Evolutionary conservation across 2,329 filamentous ascomycete species (phyloP).

Genomic region (Rhytidhysteron rufulum): DNA sequence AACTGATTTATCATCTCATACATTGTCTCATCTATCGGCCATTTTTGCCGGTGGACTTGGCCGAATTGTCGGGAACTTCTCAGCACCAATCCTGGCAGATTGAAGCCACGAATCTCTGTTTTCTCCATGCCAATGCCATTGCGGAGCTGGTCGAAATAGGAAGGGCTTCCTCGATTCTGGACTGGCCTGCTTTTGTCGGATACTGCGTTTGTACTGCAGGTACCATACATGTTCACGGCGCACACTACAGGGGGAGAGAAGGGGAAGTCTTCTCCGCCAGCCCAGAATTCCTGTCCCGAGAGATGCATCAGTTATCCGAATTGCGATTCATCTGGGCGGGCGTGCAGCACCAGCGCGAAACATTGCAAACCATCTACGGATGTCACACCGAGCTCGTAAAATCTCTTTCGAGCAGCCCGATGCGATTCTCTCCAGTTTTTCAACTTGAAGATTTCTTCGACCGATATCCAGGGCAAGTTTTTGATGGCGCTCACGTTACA

Average conservation of each 20-base stretch:
- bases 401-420: constrained; percentile 62
- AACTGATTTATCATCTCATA: constrained; percentile 80
- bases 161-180: constrained; percentile 67
- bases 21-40: constrained; percentile 84
- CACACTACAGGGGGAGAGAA: constrained; percentile 67
- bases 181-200: constrained; percentile 83
- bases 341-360: constrained; percentile 75
- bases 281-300: constrained; percentile 68
- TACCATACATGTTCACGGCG: constrained; percentile 83
- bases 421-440: constrained; percentile 74
- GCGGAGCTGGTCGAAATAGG: constrained; percentile 78
- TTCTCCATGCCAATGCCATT: constrained; percentile 81
- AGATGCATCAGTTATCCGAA: constrained; percentile 76
- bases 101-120: constrained; percentile 83
- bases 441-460: constrained; percentile 87
- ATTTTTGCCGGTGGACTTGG: constrained; percentile 79
- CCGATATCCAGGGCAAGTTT: constrained; percentile 67
- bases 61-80: constrained; percentile 72
- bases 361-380: constrained; percentile 70
- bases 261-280: constrained; percentile 61
- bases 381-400: constrained; percentile 81
- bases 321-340: constrained; percentile 72
- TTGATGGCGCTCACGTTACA: constrained; percentile 72
- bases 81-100: constrained; percentile 93
- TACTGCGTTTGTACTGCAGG: constrained; percentile 85